Conservation (phyloP, 768 basidiomycete species). For the Suillus spraguei region DNA sequence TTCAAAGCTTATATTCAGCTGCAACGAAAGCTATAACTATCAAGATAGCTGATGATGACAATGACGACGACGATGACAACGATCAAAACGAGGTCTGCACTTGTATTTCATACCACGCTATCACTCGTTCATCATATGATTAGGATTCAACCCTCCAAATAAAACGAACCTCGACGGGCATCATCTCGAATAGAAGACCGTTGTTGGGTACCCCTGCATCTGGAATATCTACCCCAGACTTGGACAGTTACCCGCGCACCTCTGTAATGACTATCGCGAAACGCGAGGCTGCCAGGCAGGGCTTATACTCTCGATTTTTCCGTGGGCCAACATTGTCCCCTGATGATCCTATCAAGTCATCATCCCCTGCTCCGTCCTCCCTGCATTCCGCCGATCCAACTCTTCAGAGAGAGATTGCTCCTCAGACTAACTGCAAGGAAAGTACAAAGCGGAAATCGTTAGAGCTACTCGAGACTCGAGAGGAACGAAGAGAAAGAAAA, state of each 20-base stretch:
- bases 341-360: conserved; percentile 25
- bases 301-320: conserved; percentile 81
- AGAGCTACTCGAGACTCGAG: conserved; percentile 17
- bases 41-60: conserved; percentile 56
- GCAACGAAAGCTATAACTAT: conserved; percentile 85
- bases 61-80: conserved; percentile 39
- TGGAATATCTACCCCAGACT: conserved; percentile 45
- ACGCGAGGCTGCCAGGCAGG: conserved; percentile 73
- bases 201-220: conserved; percentile 49
- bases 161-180: conserved; percentile 71
- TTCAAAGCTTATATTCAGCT: conserved; percentile 61
- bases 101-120: conserved; percentile 7
- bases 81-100: conserved; percentile 10
- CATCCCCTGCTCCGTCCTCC: neutral
- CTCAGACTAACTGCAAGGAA: neutral
- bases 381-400: neutral
- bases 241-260: conserved; percentile 35
- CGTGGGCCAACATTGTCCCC: conserved; percentile 71
- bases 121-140: neutral
- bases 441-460: conserved; percentile 17
- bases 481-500: conserved; percentile 26
- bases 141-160: conserved; percentile 34
- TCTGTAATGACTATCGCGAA: conserved; percentile 68
- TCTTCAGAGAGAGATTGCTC: neutral
- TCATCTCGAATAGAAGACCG: conserved; percentile 73